Base-by-base conservation (phyloP, 225 moss, liverwort and hornwort genomes). In the Physcomitrium patens region DNA sequence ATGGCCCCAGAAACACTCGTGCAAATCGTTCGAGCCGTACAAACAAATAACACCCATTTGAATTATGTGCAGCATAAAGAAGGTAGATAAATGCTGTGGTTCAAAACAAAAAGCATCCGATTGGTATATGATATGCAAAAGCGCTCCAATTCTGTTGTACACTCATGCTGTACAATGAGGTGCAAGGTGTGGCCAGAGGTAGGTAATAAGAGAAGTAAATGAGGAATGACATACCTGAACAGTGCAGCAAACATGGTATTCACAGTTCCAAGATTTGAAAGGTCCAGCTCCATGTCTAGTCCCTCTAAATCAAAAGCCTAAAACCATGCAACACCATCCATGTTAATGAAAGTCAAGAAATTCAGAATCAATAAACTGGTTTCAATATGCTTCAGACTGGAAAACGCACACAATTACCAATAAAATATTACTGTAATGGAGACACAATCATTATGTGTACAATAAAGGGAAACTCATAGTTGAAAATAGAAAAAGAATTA, bases 161-260 rank as follows among this genome's bases (percentile, higher is more conserved):
- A 37, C 31, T 24, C 24, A 24, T 24, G 24, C 1, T 24, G 24
- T 24, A 24, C 31, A 37, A 37, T 37, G 31, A 37, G 31, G 31
- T 4, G 31, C 31, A 37, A 7, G 14, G 9, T 12, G 43, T 44
- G 17, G 0, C 69, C 37, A 65, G 9, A 37, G 26, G n/a, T 19
- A 54, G 41, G 5, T 2, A 53, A 56, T 13, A 9, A 49, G 41
- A 20, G 8, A 73, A 27, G 69, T 68, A 46, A 23, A 51, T 64
- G 44, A 48, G 49, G 24, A 45, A 61, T 18, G 49, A 73, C 69
- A 69, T 76, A 94, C 97, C 97, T 99, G 76, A 99, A 95, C 65
- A 99, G 81, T 9, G 99, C 99, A 64, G 93, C 99, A 76, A 99
- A 99, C 93, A 99, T 92, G 10, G 99, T 99, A 45, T 93, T 99